Base-by-base conservation (phyloP, 345 rosid genomes). In the Psidium friedrichsthalianum region DNA sequence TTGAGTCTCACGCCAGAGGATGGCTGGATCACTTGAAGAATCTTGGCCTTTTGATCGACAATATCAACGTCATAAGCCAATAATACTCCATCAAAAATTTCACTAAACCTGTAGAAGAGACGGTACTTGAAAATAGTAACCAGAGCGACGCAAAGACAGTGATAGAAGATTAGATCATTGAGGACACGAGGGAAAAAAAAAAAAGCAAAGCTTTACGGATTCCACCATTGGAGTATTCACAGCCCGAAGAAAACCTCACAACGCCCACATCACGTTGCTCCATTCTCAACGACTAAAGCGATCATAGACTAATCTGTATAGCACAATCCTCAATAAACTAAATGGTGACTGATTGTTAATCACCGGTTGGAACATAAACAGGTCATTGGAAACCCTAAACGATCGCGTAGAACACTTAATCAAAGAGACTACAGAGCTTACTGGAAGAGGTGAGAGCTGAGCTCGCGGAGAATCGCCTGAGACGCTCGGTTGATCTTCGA, bases 391-490 rank as follows among this genome's bases (percentile, higher is more conserved):
- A 59, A 36, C 22, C 11, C 32, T 5, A 29, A 59, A 24, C 18
- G 54, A 64, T 64, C 42, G 18, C 44, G 42, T 32, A 32, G 16
- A 64, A 64, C 74, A 61, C 74, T 61, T 21, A 40, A 29, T 29
- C 42, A 29, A 82, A 53, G 84, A 82, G 51, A 69, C 82, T 40
- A 13, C 29, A 51, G 61, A 86, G 84, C 85, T 86, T 88, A 96
- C 98, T 91, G 92, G 94, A 97, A 97, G 42, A 95, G 96, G 52
- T 93, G 87, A 85, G 96, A 82, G 88, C 98, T 94, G 85, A 97
- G 96, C 90, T 96, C 93, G 42, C 94, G 94, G 74, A 93, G 93
- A n/a, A 97, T 92, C 3, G 96, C 98, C 29, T 89, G 88, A 81
- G 89, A 53, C 74, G 92, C 89, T 82, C 90, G 89, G 51, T 89